These are phyloP conservation scores for Fusarium tricinctum DNA, from an alignment of 2,329 filamentous ascomycete species.

Conservation along the genomic window DNA sequence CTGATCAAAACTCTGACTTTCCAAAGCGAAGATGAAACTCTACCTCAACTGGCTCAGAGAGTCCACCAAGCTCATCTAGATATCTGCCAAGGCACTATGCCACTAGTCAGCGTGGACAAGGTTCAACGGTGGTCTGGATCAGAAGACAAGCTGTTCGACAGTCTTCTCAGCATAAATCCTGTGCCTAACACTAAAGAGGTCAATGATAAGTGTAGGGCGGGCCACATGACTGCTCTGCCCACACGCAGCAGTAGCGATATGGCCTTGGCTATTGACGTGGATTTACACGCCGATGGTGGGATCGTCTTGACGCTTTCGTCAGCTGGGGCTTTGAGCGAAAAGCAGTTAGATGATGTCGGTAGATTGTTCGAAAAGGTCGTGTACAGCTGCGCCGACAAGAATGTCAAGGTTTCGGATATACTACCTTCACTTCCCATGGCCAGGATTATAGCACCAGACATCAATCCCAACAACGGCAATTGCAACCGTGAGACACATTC, in stretches of 20 bases:
- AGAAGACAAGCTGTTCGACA: slow-evolving; percentile 26
- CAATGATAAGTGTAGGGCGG: neutral
- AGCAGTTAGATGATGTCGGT: neutral
- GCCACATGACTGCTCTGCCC: slow-evolving; percentile 10
- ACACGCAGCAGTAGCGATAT: slow-evolving; percentile 25
- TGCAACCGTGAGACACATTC: fast-evolving
- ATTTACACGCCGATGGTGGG: slow-evolving; percentile 20
- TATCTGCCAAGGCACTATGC: slow-evolving; percentile 6
- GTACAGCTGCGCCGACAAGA: slow-evolving; percentile 4
- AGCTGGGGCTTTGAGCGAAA: neutral
- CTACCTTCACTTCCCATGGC: neutral
- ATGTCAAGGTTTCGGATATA: slow-evolving; percentile 1
- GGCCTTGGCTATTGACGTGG: slow-evolving; percentile 24
- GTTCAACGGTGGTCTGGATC: slow-evolving; percentile 28
- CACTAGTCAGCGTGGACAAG: slow-evolving; percentile 18
- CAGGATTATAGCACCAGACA: fast-evolving
- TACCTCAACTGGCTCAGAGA: slow-evolving; percentile 2
- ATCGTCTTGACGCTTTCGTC: slow-evolving; percentile 17
- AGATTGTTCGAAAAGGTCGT: slow-evolving; percentile 12
- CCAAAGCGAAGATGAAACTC: neutral
- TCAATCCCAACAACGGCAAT: fast-evolving
- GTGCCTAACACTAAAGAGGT: neutral
- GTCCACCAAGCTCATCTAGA: slow-evolving; percentile 11
- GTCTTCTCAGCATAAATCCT: slow-evolving; percentile 24
- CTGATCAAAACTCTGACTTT: neutral